phyloP scores from a whole-genome alignment of 2,329 filamentous ascomycete genomes.

The Dactylella cylindrospora region DNA sequence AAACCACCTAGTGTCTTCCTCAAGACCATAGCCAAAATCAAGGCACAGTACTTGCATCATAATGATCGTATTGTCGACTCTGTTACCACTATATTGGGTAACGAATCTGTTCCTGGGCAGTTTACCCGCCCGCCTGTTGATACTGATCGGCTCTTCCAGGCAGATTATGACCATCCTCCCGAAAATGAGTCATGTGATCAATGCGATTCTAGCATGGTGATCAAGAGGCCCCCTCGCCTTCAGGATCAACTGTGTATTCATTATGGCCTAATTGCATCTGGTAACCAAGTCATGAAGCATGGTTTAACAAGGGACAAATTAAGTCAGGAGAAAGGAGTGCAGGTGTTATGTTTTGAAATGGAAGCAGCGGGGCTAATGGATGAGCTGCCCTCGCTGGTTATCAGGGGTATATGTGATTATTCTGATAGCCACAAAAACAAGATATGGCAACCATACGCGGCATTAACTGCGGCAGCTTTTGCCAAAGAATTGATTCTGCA shows the following conservation, averaged over 20 bases:
- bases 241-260: neutral
- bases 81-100: neutral
- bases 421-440: too few species aligned
- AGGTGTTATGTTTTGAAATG: conserved; percentile 1
- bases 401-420: too few species aligned
- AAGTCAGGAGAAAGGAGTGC: neutral
- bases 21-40: neutral
- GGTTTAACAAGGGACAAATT: neutral
- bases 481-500: too few species aligned
- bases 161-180: conserved; percentile 13
- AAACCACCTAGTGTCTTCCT: conserved; percentile 5
- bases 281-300: conserved; percentile 6
- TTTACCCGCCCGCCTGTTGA: neutral
- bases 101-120: neutral
- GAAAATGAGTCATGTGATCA: conserved; percentile 7
- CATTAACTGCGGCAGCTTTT: too few species aligned
- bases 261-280: conserved; percentile 4
- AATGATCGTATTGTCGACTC: neutral
- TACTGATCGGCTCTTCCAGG: conserved; percentile 10
- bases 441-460: too few species aligned
- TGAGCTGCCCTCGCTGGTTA: neutral
- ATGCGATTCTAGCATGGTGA: neutral
- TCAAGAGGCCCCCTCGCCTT: neutral
- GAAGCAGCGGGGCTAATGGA: too few species aligned
- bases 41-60: neutral